These are phyloP conservation scores for Quercus agrifolia DNA, from an alignment of 306 rosid genomes.

Conservation along the genomic window DNA sequence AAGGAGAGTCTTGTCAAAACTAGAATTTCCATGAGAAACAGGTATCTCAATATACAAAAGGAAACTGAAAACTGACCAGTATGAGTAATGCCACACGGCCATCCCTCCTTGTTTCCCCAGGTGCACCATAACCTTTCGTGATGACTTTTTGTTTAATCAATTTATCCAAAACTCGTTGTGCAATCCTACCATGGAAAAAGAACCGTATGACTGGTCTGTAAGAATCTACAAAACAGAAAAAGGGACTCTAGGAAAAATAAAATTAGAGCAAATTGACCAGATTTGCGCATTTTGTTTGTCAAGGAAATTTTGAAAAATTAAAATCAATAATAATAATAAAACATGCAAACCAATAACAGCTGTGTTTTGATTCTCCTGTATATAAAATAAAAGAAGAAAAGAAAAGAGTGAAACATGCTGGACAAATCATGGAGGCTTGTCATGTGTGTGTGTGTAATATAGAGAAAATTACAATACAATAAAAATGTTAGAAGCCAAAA, in stretches of 20 bases:
- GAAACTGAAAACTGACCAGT: conserved; percentile 78
- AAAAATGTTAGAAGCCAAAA: too few species aligned
- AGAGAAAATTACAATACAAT: too few species aligned
- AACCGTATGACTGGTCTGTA: conserved; percentile 17
- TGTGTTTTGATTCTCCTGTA: neutral
- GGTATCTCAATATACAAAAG: neutral
- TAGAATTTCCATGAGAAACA: neutral
- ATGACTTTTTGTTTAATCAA: conserved; percentile 40
- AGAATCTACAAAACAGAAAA: conserved; percentile 1
- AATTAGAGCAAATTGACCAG: neutral
- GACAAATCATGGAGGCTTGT: neutral
- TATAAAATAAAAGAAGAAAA: neutral
- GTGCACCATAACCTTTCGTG: conserved; percentile 23
- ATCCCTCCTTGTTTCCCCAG: conserved; percentile 46
- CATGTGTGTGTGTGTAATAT: too few species aligned
- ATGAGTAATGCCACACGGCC: conserved; percentile 47
- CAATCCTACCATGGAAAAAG: conserved; percentile 50
- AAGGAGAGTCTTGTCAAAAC: neutral
- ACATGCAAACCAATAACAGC: neutral
- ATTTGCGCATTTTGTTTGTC: neutral
- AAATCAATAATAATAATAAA: neutral
- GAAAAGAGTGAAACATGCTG: neutral
- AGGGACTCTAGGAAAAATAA: neutral
- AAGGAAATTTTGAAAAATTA: neutral
- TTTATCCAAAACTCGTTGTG: conserved; percentile 44